Percentiles rank a stretch among this genome's conserved stretches.
Evolutionary conservation across 257 asterid genomes (phyloP).

Genomic region (Mentha longifolia): DNA sequence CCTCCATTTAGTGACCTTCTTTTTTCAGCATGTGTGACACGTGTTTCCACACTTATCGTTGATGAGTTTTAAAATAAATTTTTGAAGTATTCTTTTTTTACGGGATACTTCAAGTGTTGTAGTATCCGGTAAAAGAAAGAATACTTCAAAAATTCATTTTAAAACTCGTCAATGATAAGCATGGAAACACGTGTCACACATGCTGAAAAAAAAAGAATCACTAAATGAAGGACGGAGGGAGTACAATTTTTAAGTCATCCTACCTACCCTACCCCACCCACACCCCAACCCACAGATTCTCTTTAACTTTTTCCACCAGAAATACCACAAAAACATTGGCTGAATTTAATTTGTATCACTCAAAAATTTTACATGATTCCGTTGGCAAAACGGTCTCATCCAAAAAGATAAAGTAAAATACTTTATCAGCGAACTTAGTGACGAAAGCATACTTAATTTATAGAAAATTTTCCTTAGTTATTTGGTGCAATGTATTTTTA

Average conservation of each 20-base stretch:
- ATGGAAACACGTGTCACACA: too few species aligned
- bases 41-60: too few species aligned
- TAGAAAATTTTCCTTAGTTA: not conserved
- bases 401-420: not conserved
- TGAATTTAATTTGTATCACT: not conserved
- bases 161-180: too few species aligned
- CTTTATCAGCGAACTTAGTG: not conserved
- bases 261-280: conserved; percentile 2
- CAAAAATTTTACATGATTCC: not conserved
- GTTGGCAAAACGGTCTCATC: not conserved
- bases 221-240: too few species aligned
- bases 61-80: too few species aligned
- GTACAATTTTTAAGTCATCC: not conserved
- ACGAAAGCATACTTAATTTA: not conserved
- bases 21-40: too few species aligned
- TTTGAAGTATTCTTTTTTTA: too few species aligned
- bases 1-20: too few species aligned
- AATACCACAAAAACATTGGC: not conserved
- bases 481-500: not conserved
- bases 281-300: not conserved
- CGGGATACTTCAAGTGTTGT: too few species aligned
- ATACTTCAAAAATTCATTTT: too few species aligned
- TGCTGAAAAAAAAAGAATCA: too few species aligned
- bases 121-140: too few species aligned
- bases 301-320: not conserved